Percentiles rank a stretch among this genome's conserved stretches.
phyloP scores from a whole-genome alignment of 2,329 filamentous ascomycete species.

The Hirsutella minnesotensis region DNA sequence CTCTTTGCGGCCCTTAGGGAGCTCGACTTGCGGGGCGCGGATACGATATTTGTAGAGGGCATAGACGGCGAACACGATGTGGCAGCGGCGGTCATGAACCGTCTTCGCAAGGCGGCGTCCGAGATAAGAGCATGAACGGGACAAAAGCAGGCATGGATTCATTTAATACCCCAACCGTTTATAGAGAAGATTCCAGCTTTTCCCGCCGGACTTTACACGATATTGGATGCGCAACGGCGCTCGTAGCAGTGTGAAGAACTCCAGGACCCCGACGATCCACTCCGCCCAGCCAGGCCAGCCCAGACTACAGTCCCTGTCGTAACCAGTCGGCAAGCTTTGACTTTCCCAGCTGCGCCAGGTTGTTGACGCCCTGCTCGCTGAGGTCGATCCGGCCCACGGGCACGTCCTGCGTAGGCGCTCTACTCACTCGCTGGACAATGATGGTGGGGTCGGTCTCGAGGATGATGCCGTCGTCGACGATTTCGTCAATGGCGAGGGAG shows the following conservation, averaged over 20 bases:
- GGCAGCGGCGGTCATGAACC: conserved; percentile 78
- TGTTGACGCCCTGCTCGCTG: conserved; percentile 89
- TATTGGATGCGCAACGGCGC: not conserved
- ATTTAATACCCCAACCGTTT: conserved; percentile 10
- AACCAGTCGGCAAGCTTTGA: conserved; percentile 83
- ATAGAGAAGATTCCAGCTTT: conserved; percentile 4
- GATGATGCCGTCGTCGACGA: conserved; percentile 90
- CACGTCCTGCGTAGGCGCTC: conserved; percentile 81
- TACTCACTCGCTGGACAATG: conserved; percentile 83
- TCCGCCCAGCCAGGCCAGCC: not conserved
- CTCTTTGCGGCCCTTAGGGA: conserved; percentile 81
- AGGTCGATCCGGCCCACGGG: conserved; percentile 91
- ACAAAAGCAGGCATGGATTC: conserved; percentile 1
- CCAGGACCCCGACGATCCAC: not conserved
- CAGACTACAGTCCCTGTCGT: conserved; percentile 60
- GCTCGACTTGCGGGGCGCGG: conserved; percentile 66
- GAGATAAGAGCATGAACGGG: conserved; percentile 34
- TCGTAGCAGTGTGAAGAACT: not conserved
- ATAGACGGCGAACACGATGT: conserved; percentile 70
- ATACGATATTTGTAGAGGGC: conserved; percentile 84
- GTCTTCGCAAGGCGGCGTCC: conserved; percentile 65
- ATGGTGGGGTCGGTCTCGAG: conserved; percentile 94
- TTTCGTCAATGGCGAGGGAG: conserved; percentile 87
- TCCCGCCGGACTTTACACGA: not conserved
- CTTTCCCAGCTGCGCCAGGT: conserved; percentile 88